A percentile compares a stretch with the other conserved stretches of the same genome.
These are phyloP conservation scores for Alloascoidea africana DNA, from an alignment of 805 yeast genomes.

Conservation along the genomic window DNA sequence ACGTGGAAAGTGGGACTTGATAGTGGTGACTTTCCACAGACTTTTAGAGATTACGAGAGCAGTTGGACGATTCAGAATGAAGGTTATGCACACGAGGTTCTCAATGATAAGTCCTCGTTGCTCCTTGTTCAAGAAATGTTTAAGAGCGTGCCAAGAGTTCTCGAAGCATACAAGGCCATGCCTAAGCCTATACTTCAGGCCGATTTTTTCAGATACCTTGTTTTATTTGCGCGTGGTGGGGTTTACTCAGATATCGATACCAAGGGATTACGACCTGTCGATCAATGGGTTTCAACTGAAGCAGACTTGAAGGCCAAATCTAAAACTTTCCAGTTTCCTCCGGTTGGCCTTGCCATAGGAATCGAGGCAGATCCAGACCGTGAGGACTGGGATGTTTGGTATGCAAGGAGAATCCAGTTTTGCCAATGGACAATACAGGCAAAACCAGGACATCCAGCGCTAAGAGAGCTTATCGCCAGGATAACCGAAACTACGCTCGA, in stretches of 20 bases:
- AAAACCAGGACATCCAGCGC: constrained; percentile 81
- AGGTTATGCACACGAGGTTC: constrained; percentile 53
- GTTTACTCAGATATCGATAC: constrained; percentile 90
- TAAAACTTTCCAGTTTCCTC: no score
- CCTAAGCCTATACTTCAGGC: constrained; percentile 81
- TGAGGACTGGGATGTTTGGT: constrained; percentile 88
- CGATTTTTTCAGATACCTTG: constrained; percentile 83
- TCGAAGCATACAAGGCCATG: constrained; percentile 56
- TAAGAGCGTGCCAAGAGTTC: constrained; percentile 59
- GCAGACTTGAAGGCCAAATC: neutral
- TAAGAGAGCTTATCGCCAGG: constrained; percentile 63
- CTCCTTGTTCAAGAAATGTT: constrained; percentile 41
- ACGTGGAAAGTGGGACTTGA: constrained; percentile 69
- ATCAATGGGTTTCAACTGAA: constrained; percentile 52
- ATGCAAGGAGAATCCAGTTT: constrained; percentile 83
- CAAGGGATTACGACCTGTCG: constrained; percentile 50
- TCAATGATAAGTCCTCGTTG: constrained; percentile 54
- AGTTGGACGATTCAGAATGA: constrained; percentile 55
- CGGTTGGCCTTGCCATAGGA: constrained; percentile 78
- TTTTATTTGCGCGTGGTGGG: constrained; percentile 84
- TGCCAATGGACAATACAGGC: constrained; percentile 96
- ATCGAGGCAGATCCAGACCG: constrained; percentile 97
- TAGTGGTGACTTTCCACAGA: constrained; percentile 39
- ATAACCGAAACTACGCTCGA: constrained; percentile 64
- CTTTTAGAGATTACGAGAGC: constrained; percentile 32